Evolutionary conservation across 208 protist species (phyloP).

Genomic region (Trypanosoma avium): DNA sequence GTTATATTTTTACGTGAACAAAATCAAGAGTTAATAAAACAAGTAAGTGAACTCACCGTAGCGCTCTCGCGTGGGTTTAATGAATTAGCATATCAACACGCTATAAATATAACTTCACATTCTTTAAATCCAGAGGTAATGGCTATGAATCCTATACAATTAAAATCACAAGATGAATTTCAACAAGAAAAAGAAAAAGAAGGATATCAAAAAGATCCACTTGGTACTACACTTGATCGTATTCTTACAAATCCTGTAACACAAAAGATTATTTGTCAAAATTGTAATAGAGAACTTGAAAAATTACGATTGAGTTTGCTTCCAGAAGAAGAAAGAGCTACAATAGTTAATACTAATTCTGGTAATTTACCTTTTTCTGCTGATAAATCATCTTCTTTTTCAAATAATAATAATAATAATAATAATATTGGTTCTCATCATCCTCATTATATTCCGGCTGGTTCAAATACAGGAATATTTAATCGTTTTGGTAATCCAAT

Average conservation of each 20-base stretch:
- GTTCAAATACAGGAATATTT: not conserved
- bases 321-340: constrained; percentile 5
- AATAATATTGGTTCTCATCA: not conserved
- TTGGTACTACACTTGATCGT: constrained; percentile 9
- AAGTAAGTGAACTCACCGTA: constrained; percentile 27
- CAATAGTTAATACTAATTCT: not conserved
- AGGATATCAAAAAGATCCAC: too few species aligned
- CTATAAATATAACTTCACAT: not conserved
- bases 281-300: constrained; percentile 12
- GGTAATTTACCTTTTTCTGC: too few species aligned
- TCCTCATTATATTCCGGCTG: not conserved
- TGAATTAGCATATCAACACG: constrained; percentile 22
- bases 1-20: constrained; percentile 25
- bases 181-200: too few species aligned
- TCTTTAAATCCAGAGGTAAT: constrained; percentile 9
- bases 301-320: constrained; percentile 18
- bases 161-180: not conserved
- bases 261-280: constrained; percentile 5
- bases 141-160: not conserved
- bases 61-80: constrained; percentile 25
- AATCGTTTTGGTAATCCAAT: constrained; percentile 8
- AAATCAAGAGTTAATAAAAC: constrained; percentile 26
- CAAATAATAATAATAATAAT: not conserved
- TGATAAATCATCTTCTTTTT: too few species aligned
- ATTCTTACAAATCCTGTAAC: constrained; percentile 21